Evolutionary conservation across 768 basidiomycete genomes (phyloP), one percentile per base, ranked within the genome.

Genomic region (Lentinula edodes): DNA sequence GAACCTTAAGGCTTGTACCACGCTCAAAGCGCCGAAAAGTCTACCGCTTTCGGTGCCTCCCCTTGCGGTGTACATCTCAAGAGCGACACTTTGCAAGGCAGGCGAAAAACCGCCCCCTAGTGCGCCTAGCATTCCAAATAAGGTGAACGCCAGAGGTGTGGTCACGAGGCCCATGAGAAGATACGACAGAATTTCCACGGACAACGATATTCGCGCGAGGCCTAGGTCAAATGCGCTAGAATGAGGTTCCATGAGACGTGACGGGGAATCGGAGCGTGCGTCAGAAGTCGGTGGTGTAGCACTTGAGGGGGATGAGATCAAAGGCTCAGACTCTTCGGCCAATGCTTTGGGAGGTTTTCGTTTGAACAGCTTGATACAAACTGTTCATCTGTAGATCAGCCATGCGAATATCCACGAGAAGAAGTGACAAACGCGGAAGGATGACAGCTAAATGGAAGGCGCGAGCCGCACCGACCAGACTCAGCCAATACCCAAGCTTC

Each of bases 401-500:
- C 28, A 51, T 38, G 38, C 23, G 16, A 53, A 35, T 39, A 16
- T 50, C 10, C n/a, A 51, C 2, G 9, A 7, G 20, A 18, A 13
- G 13, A 28, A 58, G 32, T 52, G 35, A 69, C 82, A 63, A 71
- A 91, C 90, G 15, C 9, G 91, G 91, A 5, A 92, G 71, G 38
- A 89, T 67, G 15, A 82, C 50, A 1, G 83, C 74, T 63, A 91
- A 72, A 66, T 81, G 80, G 2, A 82, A 3, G 0, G 88, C 87
- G 3, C 88, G 80, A 0, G 76, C 68, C 36, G 74, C 74, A 6
- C 85, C 84, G 9, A 84, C 67, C 10, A 81, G 66, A 61, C 83
- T 87, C 10, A 90, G 66, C 75, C 80, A 91, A 67, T 91, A 91
- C n/a, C 89, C 89, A n/a, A 86, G 69, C 90, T 91, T 5, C 89